These are phyloP conservation scores for Cryptomeria japonica DNA, from an alignment of 75 land plant species.

Conservation along the genomic window DNA sequence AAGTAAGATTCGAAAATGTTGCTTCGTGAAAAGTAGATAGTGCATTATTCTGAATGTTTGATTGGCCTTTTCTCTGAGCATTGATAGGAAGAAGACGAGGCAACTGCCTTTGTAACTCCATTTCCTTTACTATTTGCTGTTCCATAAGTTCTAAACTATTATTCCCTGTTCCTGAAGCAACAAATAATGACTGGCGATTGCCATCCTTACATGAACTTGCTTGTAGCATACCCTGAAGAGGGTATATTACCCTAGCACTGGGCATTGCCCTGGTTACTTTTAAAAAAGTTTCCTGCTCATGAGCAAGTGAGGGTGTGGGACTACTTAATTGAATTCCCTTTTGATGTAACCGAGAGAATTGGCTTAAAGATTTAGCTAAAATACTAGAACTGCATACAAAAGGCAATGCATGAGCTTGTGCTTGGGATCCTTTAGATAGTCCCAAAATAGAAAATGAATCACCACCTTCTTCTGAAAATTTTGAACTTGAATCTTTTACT, in stretches of 20 bases:
- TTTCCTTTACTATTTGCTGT: not conserved
- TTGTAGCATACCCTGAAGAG: not conserved
- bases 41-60: not conserved
- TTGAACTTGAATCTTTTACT: not conserved
- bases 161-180: not conserved
- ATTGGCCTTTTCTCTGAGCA: not conserved
- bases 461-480: constrained; percentile 4
- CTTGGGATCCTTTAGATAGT: not conserved
- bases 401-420: not conserved
- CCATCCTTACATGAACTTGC: not conserved
- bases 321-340: not conserved
- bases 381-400: constrained; percentile 5
- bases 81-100: not conserved
- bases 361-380: not conserved
- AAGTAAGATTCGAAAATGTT: not conserved
- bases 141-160: not conserved
- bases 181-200: not conserved
- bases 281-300: not conserved
- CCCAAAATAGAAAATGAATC: constrained; percentile 1
- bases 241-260: not conserved
- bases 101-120: not conserved
- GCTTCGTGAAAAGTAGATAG: not conserved
- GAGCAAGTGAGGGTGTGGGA: not conserved
- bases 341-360: not conserved
- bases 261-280: not conserved